Evolutionary conservation across 345 rosid species (phyloP).

Genomic region (Brassica incana): DNA sequence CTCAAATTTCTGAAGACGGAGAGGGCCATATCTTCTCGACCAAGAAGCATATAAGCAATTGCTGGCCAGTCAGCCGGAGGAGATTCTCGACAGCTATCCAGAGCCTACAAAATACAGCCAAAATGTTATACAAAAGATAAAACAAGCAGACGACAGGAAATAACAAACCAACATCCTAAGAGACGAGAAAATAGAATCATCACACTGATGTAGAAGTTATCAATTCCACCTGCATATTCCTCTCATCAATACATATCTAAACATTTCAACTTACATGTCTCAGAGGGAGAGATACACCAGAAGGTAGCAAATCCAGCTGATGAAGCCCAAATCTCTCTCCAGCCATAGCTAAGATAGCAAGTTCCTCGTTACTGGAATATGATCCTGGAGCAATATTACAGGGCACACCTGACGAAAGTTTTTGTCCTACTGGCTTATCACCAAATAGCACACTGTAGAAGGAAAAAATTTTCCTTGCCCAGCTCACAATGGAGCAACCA

Average conservation of each 20-base stretch:
- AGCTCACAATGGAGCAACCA: conserved; percentile 67
- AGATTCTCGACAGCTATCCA: conserved; percentile 88
- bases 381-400: conserved; percentile 80
- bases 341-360: conserved; percentile 86
- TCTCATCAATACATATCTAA: conserved; percentile 4
- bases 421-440: conserved; percentile 62
- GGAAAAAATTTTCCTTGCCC: conserved; percentile 79
- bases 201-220: conserved; percentile 1
- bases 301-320: conserved; percentile 81
- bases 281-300: conserved; percentile 88
- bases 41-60: conserved; percentile 86
- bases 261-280: conserved; percentile 75
- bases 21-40: conserved; percentile 90
- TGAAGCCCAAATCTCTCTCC: conserved; percentile 94
- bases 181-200: conserved; percentile 10
- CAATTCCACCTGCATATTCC: conserved; percentile 13
- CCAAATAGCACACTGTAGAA: conserved; percentile 83
- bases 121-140: conserved; percentile 23
- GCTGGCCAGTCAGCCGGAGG: conserved; percentile 98
- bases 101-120: conserved; percentile 56
- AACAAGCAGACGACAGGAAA: conserved; percentile 3
- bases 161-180: conserved; percentile 10
- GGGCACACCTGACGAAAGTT: conserved; percentile 72
- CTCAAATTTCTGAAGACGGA: conserved; percentile 51
- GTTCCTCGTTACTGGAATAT: conserved; percentile 69